phyloP scores from a whole-genome alignment of 1,139 yeast genomes.

The Saccharomyces hybrid region DNA sequence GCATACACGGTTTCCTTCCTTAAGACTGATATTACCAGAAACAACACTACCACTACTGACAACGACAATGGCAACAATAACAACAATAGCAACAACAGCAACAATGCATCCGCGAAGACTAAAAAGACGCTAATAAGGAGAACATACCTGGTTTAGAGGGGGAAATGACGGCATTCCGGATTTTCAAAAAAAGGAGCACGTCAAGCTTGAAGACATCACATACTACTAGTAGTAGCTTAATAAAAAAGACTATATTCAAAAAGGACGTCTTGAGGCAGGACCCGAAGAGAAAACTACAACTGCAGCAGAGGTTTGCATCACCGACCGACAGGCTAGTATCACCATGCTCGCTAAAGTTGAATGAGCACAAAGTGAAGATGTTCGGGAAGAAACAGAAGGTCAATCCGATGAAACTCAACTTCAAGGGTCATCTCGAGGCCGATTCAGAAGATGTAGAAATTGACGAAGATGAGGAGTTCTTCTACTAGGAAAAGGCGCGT shows the following conservation, averaged over 20 bases:
- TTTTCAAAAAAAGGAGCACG: not conserved
- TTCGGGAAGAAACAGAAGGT: slow-evolving; percentile 19
- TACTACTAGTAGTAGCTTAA: not conserved
- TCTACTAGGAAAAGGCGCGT: not conserved
- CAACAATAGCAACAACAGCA: not conserved
- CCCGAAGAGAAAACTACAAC: slow-evolving; percentile 5
- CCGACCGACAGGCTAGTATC: slow-evolving; percentile 53
- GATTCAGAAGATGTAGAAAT: slow-evolving; percentile 4
- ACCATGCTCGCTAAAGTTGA: slow-evolving; percentile 50
- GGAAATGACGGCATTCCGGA: not conserved
- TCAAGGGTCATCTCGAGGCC: slow-evolving; percentile 5
- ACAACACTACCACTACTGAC: not conserved
- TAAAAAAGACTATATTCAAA: not conserved
- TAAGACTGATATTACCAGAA: not conserved
- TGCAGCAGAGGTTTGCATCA: slow-evolving; percentile 38
- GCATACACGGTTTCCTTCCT: not conserved
- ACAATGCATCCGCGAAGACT: not conserved
- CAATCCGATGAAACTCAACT: slow-evolving; percentile 27
- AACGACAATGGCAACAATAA: not conserved
- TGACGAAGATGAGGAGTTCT: slow-evolving; percentile 6
- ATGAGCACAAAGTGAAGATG: slow-evolving; percentile 37
- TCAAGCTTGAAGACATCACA: not conserved
- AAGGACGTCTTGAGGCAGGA: not conserved
- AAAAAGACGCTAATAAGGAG: not conserved
- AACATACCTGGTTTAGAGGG: not conserved